Conservation (phyloP, 306 rosid genomes). For the Prunus dulcis region DNA sequence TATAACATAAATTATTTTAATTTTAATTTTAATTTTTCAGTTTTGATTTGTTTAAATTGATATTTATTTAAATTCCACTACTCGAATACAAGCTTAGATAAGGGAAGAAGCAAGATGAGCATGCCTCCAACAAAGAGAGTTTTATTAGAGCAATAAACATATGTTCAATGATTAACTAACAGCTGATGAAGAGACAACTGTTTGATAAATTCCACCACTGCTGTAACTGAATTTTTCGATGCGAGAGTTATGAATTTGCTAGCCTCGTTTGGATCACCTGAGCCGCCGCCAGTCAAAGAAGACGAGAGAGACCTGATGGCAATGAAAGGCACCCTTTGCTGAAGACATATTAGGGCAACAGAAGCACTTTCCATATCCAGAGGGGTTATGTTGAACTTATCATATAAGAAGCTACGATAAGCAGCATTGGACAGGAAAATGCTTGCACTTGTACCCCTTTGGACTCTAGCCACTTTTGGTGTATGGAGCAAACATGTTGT, state of each 20-base stretch:
- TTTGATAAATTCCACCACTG: slow-evolving; percentile 5
- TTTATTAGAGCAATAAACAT: background rate
- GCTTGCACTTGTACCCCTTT: slow-evolving; percentile 44
- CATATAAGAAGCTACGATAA: slow-evolving; percentile 36
- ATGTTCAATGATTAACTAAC: background rate
- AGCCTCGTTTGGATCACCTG: background rate
- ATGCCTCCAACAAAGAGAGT: no score
- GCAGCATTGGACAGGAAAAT: slow-evolving; percentile 35
- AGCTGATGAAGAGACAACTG: slow-evolving; percentile 8
- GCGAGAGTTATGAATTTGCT: background rate
- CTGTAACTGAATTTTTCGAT: slow-evolving; percentile 3
- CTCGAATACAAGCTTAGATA: background rate
- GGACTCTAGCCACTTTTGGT: slow-evolving; percentile 40
- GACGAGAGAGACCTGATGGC: slow-evolving; percentile 1
- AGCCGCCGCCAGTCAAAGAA: background rate
- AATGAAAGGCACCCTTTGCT: slow-evolving; percentile 22
- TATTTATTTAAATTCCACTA: background rate
- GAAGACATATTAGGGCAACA: slow-evolving; percentile 30
- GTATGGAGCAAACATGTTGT: slow-evolving; percentile 38
- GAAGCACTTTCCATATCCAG: slow-evolving; percentile 52
- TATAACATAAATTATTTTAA: background rate
- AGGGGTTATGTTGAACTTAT: slow-evolving; percentile 39
- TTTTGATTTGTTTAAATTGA: no score
- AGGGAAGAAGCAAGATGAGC: background rate
- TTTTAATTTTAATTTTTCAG: no score